Conservation (phyloP, 2,329 filamentous ascomycete species). For the Aurifilum marmelostoma region DNA sequence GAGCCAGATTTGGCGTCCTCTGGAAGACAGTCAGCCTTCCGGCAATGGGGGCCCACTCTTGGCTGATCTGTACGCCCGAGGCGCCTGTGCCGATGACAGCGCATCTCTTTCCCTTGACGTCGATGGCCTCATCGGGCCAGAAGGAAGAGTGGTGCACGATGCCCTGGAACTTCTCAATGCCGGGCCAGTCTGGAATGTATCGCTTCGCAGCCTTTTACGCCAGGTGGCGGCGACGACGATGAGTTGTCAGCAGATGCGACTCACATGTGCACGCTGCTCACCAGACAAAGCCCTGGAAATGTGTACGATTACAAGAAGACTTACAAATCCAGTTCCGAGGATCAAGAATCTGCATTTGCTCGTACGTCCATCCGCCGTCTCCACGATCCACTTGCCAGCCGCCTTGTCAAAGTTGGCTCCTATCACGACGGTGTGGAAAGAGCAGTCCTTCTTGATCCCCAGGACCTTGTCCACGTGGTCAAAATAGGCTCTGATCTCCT, state of each 20-base stretch:
- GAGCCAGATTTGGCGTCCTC: slow-evolving; percentile 66
- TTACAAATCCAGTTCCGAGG: slow-evolving; percentile 56
- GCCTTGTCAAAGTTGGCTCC: slow-evolving; percentile 54
- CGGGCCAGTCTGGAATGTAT: slow-evolving; percentile 64
- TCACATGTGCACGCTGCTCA: background rate
- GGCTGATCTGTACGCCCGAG: slow-evolving; percentile 65
- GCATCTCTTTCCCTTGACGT: slow-evolving; percentile 60
- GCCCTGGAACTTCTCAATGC: slow-evolving; percentile 63
- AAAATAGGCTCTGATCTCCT: slow-evolving; percentile 61
- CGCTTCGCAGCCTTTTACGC: slow-evolving; percentile 55
- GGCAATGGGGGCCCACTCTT: slow-evolving; percentile 59
- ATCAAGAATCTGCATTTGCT: slow-evolving; percentile 56
- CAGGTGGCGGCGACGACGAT: background rate
- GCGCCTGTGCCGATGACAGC: slow-evolving; percentile 68
- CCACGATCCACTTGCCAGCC: slow-evolving; percentile 46
- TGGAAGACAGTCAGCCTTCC: slow-evolving; percentile 64
- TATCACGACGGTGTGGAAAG: slow-evolving; percentile 59
- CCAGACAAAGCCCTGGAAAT: background rate
- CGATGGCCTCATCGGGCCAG: slow-evolving; percentile 62
- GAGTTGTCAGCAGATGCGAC: background rate
- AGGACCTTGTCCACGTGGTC: slow-evolving; percentile 60
- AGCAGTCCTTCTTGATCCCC: slow-evolving; percentile 58
- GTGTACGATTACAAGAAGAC: slow-evolving; percentile 17
- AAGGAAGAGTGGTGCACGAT: slow-evolving; percentile 62
- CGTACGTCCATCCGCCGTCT: slow-evolving; percentile 53